A percentile compares a stretch with the other conserved stretches of the same genome.
phyloP scores from a whole-genome alignment of 768 basidiomycete species.

The Lactifluus echinatus region DNA sequence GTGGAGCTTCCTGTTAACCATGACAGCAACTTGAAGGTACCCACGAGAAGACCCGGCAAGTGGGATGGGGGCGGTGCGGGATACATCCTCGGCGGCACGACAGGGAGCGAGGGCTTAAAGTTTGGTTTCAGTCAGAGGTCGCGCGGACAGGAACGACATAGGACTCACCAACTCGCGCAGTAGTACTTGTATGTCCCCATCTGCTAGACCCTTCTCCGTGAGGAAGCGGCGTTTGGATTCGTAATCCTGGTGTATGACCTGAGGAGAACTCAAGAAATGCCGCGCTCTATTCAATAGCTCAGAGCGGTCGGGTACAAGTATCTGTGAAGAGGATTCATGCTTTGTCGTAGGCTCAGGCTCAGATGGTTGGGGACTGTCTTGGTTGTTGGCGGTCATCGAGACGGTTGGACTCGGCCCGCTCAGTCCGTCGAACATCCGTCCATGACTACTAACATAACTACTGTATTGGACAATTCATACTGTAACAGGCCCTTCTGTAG shows the following conservation, averaged over 20 bases:
- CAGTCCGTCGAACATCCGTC: too few relatives aligned
- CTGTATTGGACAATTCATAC: too few relatives aligned
- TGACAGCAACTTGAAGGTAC: constrained; percentile 46
- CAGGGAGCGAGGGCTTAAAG: constrained; percentile 33
- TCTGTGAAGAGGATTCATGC: background rate
- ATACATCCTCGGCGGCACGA: constrained; percentile 64
- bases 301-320: constrained; percentile 2
- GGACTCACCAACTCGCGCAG: constrained; percentile 46
- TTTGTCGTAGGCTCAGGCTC: background rate
- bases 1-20: constrained; percentile 65
- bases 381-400: constrained; percentile 8
- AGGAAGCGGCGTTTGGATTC: constrained; percentile 56
- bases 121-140: too few relatives aligned
- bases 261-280: constrained; percentile 56
- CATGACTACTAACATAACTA: background rate
- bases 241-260: constrained; percentile 49
- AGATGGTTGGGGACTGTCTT: constrained; percentile 2
- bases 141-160: constrained; percentile 20
- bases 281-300: constrained; percentile 43
- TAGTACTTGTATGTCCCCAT: constrained; percentile 49
- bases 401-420: background rate
- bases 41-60: constrained; percentile 57
- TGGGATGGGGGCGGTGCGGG: constrained; percentile 62
- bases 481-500: background rate
- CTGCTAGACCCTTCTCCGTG: constrained; percentile 58